Evolutionary conservation across 306 rosid species (phyloP), one percentile per base, ranked within the genome.

Genomic region (Quercus mongolica): DNA sequence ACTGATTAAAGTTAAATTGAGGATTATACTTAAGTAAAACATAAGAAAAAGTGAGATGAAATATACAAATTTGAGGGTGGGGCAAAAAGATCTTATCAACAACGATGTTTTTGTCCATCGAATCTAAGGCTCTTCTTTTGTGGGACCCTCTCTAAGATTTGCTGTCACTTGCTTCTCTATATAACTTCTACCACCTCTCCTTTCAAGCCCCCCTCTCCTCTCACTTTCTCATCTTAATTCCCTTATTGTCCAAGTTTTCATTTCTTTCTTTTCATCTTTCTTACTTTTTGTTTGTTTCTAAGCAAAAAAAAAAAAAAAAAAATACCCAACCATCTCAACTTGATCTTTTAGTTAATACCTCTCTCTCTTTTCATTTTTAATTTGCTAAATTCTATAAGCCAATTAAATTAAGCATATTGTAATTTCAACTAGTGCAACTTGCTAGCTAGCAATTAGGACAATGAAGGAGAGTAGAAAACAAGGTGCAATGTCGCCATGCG

Each of bases 391-490:
- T 20, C 46, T 23, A 38, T 56, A 28, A 68, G 6, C 30, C 55
- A 41, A 41, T 41, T 41, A 52, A 33, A 69, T 49, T 49, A 49
- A 49, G 17, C 5, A 65, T 38, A 67, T 19, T 55, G 74, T 25
- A 57, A 49, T 41, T 41, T 8, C 46, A 8, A 38, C 44, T 38
- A 38, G 44, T 38, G 44, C 44, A 38, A 41, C 46, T 8, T 41
- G 11, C 46, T 49, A 11, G 54, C 54, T 12, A 15, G n/a, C n/a
- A 11, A 41, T 41, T 35, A 57, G 64, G 46, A 74, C 63, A 80
- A 87, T 95, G 99, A 90, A 90, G 79, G 96, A 90, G 80, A 78
- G 87, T 76, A 86, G 97, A 84, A 95, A 92, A 78, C 98, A 90
- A 82, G 96, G 96, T 18, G 82, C 91, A 30, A 72, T 93, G 84